Base-by-base conservation (phyloP, 306 rosid genomes). In the Cucumis melo region DNA sequence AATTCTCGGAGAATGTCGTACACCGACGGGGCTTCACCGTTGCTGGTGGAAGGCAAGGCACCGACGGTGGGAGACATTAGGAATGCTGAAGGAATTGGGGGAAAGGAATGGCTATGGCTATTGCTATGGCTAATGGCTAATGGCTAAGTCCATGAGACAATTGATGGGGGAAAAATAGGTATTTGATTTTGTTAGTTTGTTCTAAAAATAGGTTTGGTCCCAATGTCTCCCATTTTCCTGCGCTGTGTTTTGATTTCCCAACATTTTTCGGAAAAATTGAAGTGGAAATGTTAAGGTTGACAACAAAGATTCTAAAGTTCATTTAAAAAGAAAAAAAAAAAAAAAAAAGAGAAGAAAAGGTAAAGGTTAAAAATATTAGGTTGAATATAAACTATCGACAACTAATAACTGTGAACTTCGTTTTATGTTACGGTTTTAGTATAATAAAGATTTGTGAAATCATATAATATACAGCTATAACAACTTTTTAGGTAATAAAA, bases 1-100 rank as follows among this genome's bases (percentile, higher is more conserved):
- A 75, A 93, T 42, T 76, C 82, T 19, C 60, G 78, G 20, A 93
- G 82, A 23, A 77, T 61, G 0, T 89, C 93, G 79, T 93, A 91
- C n/a, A 81, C 95, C 23, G 98, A 76, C 24, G 46, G 75, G 0
- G 39, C 19, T 7, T 71, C 78, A 42, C 41, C 58, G 9, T 75
- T 74, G 27, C 8, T 16, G 39, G 56, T 23, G 7, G 58, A 19
- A 8, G 75, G 20, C 68, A 83, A n/a, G 50, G 83, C 73, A 1
- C 1, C 20, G 48, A 77, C 70, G 74, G 75, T 58, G 74, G 77
- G 67, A 9, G 84, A 70, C 21, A 85, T 72, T 46, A 70, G 83
- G 24, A 77, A 83, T 21, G 74, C 74, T 6, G 55, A 57, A 34
- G 68, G 81, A 7, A 32, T 32, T 15, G 38, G 4, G 58, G 58